Base-by-base conservation (phyloP, 2,329 filamentous ascomycete species). In the Aureobasidium lini region DNA sequence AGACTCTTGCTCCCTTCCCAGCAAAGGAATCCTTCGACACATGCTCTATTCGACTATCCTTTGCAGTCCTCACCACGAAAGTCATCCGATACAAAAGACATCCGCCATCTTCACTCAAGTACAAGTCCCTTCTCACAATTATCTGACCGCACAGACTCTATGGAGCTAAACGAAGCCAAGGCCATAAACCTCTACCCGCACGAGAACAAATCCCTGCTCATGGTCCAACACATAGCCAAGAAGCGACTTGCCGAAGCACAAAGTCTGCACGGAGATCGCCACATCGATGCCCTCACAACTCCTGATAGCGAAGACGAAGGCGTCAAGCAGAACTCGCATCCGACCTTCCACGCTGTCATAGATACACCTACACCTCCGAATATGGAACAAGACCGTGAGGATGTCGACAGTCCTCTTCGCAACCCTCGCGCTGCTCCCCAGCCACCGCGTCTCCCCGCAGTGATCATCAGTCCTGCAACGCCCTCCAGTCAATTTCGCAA, bases 111-210 rank as follows among this genome's bases (percentile, higher is more conserved):
- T 15, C 50, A 63, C 16, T 57, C 60, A 18, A 46, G 42, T 15
- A 37, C 53, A 18, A 62, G 63, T 8, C 63, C 63, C 6, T 49
- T 63, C 11, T 65, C 62, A 9, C 57, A 59, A 34, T 42, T 61
- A 15, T 63, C 79, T 64, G 64, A 75, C 44, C 82, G 80, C 0
- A 79, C 79, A 0, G 77, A 77, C 1, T 70, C 73, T 1, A 71
- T 81, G 10, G 84, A 87, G 69, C 77, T 86, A 56, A 81, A 77
- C 61, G 82, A 86, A 68, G 84, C 84, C 9, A 83, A 76, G 43
- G 82, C 81, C 10, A 76, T 87, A 13, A 81, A 76, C 61, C 78
- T 85, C 36, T 85, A 80, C 62, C 79, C 83, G 2, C 84, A 86
- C 70, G 83, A 84, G 69, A 87, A 86, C 63, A 73, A 82, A 44